Percentiles rank a stretch among this genome's conserved stretches.
These are phyloP conservation scores for Rhizophlyctis rosea DNA, from an alignment of 192 early-diverging fungal genomes.

Conservation along the genomic window DNA sequence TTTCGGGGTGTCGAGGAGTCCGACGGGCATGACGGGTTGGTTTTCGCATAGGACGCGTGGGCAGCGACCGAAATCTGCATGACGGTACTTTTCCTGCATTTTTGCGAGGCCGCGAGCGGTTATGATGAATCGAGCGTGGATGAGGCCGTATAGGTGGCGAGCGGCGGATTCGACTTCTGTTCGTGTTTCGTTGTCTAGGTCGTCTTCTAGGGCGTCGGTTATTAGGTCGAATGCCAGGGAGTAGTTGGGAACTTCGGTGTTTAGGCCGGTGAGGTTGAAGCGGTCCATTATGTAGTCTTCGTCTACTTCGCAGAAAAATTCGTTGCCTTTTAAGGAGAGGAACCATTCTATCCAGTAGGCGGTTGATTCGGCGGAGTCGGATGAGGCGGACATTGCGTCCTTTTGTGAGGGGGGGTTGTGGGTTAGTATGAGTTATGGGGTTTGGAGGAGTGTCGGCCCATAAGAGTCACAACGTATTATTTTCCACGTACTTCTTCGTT, in stretches of 20 bases:
- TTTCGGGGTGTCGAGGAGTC: slow-evolving; percentile 81
- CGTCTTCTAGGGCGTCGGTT: slow-evolving; percentile 78
- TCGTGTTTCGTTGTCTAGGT: slow-evolving; percentile 67
- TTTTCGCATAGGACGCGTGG: slow-evolving; percentile 89
- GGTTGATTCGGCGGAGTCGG: slow-evolving; percentile 24
- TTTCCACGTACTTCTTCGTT: too few relatives aligned
- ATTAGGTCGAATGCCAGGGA: slow-evolving; percentile 88
- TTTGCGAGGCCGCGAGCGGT: slow-evolving; percentile 87
- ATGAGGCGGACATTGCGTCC: slow-evolving; percentile 27
- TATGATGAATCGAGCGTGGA: slow-evolving; percentile 95
- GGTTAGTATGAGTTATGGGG: too few relatives aligned
- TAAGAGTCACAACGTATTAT: too few relatives aligned
- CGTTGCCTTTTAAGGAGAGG: slow-evolving; percentile 84
- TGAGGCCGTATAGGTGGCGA: slow-evolving; percentile 93
- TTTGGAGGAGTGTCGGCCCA: too few relatives aligned
- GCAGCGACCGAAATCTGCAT: slow-evolving; percentile 94
- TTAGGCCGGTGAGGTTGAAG: slow-evolving; percentile 95
- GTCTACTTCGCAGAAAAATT: slow-evolving; percentile 98
- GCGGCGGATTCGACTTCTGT: slow-evolving; percentile 85
- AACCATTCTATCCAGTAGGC: slow-evolving; percentile 96
- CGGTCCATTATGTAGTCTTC: slow-evolving; percentile 95
- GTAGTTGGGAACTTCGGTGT: slow-evolving; percentile 87
- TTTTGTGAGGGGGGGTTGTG: too few relatives aligned
- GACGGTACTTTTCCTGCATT: slow-evolving; percentile 96
- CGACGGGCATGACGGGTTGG: slow-evolving; percentile 87